phyloP scores from a whole-genome alignment of 2,329 filamentous ascomycete genomes.

The Davidsoniella eucalypti region DNA sequence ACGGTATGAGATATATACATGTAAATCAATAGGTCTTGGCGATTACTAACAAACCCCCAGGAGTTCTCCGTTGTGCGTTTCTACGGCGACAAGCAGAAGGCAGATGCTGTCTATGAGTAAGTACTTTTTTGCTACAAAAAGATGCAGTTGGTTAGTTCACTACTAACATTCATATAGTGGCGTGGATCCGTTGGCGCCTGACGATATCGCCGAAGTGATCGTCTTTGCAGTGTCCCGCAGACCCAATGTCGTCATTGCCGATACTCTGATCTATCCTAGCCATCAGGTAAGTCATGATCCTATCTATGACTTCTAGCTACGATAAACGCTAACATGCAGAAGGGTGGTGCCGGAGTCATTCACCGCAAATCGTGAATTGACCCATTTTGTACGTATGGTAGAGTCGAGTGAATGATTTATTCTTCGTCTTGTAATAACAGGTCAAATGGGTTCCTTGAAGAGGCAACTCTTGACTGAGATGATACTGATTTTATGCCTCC shows the following conservation, averaged over 20 bases:
- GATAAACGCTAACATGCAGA: conserved; percentile 1
- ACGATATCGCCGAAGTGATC: conserved; percentile 80
- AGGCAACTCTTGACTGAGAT: background rate
- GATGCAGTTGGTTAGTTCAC: background rate
- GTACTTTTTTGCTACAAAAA: conserved; percentile 18
- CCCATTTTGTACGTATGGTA: background rate
- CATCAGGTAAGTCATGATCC: conserved; percentile 50
- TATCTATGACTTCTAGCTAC: background rate
- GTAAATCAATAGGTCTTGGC: background rate
- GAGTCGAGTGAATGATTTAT: background rate
- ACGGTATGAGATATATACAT: conserved; percentile 37
- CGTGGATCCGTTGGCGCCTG: conserved; percentile 68
- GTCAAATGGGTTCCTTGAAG: background rate
- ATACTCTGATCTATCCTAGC: conserved; percentile 73
- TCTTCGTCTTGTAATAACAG: background rate
- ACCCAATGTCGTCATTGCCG: conserved; percentile 83
- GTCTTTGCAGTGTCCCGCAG: conserved; percentile 71
- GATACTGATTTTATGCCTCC: no score
- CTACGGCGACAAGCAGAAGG: conserved; percentile 75
- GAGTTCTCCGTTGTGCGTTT: conserved; percentile 84
- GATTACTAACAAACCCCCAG: conserved; percentile 21
- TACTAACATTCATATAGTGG: conserved; percentile 29
- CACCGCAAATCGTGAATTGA: conserved; percentile 16
- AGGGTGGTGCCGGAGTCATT: conserved; percentile 20
- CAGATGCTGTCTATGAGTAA: conserved; percentile 75